Conservation (phyloP, 176 grass and related monocot species). For the Chloris gayana region DNA sequence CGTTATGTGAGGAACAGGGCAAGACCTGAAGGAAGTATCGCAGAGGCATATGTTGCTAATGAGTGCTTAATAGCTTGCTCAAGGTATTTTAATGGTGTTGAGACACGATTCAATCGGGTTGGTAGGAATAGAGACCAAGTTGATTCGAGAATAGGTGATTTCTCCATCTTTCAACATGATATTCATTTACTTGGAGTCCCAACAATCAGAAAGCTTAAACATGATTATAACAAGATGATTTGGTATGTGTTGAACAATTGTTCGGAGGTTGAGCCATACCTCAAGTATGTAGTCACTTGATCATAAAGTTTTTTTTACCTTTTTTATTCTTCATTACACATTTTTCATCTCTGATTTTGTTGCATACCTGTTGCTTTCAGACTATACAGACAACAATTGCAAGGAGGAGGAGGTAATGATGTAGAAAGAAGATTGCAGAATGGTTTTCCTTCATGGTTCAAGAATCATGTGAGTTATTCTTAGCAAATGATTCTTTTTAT, state of each 20-base stretch:
- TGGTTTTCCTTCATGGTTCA: not conserved
- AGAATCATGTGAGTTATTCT: not conserved
- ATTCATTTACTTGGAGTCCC: no score
- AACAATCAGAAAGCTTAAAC: no score
- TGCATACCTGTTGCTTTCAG: not conserved
- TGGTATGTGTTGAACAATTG: not conserved
- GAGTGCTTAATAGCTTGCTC: not conserved
- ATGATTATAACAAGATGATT: no score
- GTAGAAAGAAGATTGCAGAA: not conserved
- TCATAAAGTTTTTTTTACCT: no score
- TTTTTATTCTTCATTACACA: not conserved
- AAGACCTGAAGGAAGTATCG: not conserved
- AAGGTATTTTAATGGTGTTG: not conserved
- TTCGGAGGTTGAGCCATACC: not conserved
- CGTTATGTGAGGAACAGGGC: not conserved
- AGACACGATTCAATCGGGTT: not conserved
- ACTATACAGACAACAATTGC: not conserved
- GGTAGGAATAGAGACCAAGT: not conserved
- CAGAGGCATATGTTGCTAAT: not conserved
- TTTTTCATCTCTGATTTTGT: no score
- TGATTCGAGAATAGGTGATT: no score
- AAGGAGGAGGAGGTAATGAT: not conserved
- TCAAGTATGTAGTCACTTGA: not conserved
- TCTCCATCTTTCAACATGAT: no score
- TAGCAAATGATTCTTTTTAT: no score